Percentiles rank a stretch among this genome's conserved stretches.
These are phyloP conservation scores for Leccinum ponderosum DNA, from an alignment of 1,284 basidiomycete species.

Conservation along the genomic window DNA sequence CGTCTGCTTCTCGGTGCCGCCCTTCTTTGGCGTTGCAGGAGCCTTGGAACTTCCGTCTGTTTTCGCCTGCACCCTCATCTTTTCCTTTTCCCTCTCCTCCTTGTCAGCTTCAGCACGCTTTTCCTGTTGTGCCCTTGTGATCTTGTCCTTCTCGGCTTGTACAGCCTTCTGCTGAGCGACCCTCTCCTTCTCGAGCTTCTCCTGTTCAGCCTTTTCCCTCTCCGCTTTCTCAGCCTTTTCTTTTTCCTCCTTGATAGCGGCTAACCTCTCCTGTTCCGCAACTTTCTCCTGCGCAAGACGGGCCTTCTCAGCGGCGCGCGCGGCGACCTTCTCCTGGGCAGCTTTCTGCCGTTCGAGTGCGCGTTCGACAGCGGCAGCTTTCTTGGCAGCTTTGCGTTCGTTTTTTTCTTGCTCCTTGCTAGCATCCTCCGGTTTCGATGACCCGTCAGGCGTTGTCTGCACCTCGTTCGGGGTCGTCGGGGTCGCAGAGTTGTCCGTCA, in stretches of 20 bases:
- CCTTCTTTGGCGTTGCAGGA: slow-evolving; percentile 21
- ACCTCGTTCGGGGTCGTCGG: slow-evolving; percentile 26
- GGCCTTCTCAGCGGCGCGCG: slow-evolving; percentile 51
- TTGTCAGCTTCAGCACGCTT: slow-evolving; percentile 34
- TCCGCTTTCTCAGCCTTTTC: slow-evolving; percentile 43
- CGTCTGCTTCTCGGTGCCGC: slow-evolving; percentile 22
- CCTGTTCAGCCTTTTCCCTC: slow-evolving; percentile 35
- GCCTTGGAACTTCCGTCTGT: slow-evolving; percentile 33
- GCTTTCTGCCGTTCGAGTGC: slow-evolving; percentile 55
- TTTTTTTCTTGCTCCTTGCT: slow-evolving; percentile 51
- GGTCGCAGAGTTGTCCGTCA: slow-evolving; percentile 22
- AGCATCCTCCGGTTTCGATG: slow-evolving; percentile 31
- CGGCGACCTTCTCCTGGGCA: slow-evolving; percentile 53
- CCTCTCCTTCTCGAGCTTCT: slow-evolving; percentile 38
- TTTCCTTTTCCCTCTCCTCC: slow-evolving; percentile 33
- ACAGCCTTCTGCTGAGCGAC: slow-evolving; percentile 35
- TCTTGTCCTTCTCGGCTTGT: slow-evolving; percentile 37
- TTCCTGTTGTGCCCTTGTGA: slow-evolving; percentile 34
- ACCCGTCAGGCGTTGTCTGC: slow-evolving; percentile 34
- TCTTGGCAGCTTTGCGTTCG: slow-evolving; percentile 60
- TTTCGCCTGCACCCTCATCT: slow-evolving; percentile 34
- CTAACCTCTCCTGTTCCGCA: slow-evolving; percentile 41
- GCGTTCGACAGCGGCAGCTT: slow-evolving; percentile 58
- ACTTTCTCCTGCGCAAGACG: slow-evolving; percentile 41
- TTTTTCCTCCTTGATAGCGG: slow-evolving; percentile 41